Evolutionary conservation across 495 filamentous ascomycete species (phyloP).

Genomic region (Penicillium antarcticum): DNA sequence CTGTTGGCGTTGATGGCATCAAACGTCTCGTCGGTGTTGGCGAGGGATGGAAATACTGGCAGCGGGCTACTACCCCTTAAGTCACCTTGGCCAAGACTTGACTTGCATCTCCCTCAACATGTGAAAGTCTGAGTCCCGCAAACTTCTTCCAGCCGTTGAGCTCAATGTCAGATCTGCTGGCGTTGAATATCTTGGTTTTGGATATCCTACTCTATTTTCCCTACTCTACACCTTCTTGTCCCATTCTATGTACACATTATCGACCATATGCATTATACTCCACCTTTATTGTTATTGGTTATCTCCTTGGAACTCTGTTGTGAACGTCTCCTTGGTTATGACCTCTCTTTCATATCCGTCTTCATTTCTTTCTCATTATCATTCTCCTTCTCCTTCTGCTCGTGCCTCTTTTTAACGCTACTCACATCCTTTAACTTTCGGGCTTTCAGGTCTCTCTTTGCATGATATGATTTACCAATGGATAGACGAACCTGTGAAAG

Average conservation of each 20-base stretch:
- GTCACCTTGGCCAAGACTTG: not conserved
- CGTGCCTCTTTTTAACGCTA: not conserved
- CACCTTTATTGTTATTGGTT: constrained; percentile 5
- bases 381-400: not conserved
- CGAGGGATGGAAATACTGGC: constrained; percentile 96
- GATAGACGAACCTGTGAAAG: not conserved
- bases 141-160: not conserved
- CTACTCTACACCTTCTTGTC: constrained; percentile 7
- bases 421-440: not conserved
- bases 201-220: not conserved
- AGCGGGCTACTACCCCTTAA: constrained; percentile 29
- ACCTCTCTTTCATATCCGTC: not conserved
- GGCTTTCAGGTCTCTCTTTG: constrained; percentile 6
- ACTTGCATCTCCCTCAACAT: not conserved
- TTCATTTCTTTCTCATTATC: constrained; percentile 3
- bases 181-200: not conserved
- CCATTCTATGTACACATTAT: constrained; percentile 26
- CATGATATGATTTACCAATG: constrained; percentile 8
- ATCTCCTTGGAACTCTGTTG: not conserved
- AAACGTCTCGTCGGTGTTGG: constrained; percentile 63
- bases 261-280: constrained; percentile 19
- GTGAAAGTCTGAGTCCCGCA: not conserved
- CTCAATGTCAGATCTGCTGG: not conserved
- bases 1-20: constrained; percentile 74
- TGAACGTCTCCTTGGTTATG: not conserved